Conservation (phyloP, 1,139 yeast genomes). For the Saccharomycopsis hybrid region DNA sequence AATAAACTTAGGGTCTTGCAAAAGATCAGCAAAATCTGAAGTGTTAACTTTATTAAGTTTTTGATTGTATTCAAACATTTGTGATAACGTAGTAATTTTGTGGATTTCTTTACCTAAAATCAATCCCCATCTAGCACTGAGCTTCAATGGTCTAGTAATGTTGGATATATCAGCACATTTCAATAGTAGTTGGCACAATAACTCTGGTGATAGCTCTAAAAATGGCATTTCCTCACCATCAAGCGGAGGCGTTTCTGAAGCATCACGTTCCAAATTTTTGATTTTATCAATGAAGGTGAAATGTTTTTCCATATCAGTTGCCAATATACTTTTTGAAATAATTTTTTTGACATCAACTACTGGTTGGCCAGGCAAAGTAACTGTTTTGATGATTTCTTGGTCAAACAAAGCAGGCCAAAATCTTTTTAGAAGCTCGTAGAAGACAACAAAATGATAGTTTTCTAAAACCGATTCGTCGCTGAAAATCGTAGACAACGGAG, state of each 20-base stretch:
- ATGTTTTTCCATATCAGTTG: conserved; percentile 95
- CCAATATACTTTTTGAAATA: conserved; percentile 48
- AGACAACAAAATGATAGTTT: conserved; percentile 74
- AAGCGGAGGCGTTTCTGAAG: neutral
- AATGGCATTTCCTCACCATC: conserved; percentile 24
- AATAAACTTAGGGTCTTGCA: neutral
- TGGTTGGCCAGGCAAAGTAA: conserved; percentile 18
- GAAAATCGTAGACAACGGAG: conserved; percentile 62
- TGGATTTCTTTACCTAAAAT: conserved; percentile 70
- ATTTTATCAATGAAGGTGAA: conserved; percentile 58
- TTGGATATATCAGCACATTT: conserved; percentile 95
- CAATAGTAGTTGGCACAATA: conserved; percentile 62
- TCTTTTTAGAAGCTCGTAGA: conserved; percentile 49
- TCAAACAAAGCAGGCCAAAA: conserved; percentile 55
- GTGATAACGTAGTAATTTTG: conserved; percentile 56
- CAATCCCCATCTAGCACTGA: conserved; percentile 83
- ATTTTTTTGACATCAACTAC: conserved; percentile 27
- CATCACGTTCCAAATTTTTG: conserved; percentile 24
- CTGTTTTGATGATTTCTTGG: conserved; percentile 21
- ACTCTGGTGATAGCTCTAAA: conserved; percentile 9
- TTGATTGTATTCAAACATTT: conserved; percentile 27
- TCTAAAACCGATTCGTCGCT: conserved; percentile 71
- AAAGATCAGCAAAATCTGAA: neutral
- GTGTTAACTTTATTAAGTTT: neutral
- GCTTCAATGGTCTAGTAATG: conserved; percentile 71